phyloP scores from a whole-genome alignment of 176 grass and related monocot species.

The Carex kokanica region DNA sequence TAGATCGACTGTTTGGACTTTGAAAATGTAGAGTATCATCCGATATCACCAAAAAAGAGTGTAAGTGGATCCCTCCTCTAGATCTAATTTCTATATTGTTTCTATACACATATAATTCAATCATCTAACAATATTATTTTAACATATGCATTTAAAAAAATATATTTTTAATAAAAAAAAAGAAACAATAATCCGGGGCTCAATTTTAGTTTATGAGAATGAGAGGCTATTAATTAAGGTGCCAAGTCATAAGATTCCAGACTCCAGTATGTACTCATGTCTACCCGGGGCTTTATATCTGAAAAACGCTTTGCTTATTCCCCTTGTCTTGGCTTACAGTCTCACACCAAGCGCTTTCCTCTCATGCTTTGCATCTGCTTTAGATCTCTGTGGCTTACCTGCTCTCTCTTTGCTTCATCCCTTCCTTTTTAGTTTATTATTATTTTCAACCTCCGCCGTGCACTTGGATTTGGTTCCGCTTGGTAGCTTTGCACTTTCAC shows the following conservation, averaged over 20 bases:
- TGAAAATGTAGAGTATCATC: no score
- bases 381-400: slow-evolving; percentile 1
- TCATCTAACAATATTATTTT: no score
- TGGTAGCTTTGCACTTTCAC: neutral
- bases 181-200: no score
- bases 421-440: neutral
- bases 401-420: neutral
- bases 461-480: neutral
- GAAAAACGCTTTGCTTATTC: neutral
- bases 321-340: neutral
- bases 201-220: no score
- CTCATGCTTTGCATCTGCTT: slow-evolving; percentile 29
- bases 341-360: neutral
- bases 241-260: neutral
- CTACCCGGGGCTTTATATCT: neutral
- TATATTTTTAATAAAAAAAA: no score
- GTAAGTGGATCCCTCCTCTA: no score
- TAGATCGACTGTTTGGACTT: no score
- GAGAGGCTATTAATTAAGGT: neutral
- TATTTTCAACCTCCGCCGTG: neutral
- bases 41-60: no score
- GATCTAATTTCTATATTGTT: no score
- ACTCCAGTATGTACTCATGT: neutral
- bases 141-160: no score
- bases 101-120: no score